Conservation (phyloP, 2,329 filamentous ascomycete genomes). For the Trichoderma koningiopsis region DNA sequence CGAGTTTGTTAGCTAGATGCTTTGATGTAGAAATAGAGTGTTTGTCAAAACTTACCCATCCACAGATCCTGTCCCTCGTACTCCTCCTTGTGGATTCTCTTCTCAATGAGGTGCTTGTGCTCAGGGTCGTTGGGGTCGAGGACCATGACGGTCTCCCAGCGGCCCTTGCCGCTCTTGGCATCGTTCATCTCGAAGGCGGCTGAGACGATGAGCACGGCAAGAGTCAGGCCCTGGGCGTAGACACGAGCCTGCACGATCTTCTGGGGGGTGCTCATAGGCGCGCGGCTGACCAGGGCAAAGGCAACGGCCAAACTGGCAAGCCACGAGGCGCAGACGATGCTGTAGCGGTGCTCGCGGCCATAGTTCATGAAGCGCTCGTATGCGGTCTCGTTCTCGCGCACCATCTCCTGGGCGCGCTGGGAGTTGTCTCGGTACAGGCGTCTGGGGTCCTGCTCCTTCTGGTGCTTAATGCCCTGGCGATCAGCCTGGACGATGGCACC, state of each 20-base stretch:
- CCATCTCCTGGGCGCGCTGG: conserved; percentile 56
- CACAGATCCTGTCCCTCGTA: conserved; percentile 91
- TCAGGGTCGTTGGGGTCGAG: conserved; percentile 79
- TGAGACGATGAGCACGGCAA: conserved; percentile 79
- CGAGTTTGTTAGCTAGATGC: conserved; percentile 26
- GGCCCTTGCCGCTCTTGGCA: conserved; percentile 71
- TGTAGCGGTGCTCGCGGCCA: conserved; percentile 80
- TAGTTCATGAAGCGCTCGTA: conserved; percentile 68
- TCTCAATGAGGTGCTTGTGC: conserved; percentile 82
- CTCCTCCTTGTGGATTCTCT: conserved; percentile 82
- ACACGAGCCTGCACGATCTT: conserved; percentile 94
- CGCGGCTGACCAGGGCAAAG: conserved; percentile 74
- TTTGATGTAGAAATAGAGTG: neutral
- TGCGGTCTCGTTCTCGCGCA: conserved; percentile 58
- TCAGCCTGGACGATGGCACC: conserved; percentile 88
- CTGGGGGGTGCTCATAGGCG: conserved; percentile 72
- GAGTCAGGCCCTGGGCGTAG: conserved; percentile 86
- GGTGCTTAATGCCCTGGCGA: conserved; percentile 64
- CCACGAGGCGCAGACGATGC: conserved; percentile 82
- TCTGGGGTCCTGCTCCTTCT: conserved; percentile 68
- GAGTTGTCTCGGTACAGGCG: conserved; percentile 66
- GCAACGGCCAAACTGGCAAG: conserved; percentile 76
- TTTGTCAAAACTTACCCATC: conserved; percentile 63
- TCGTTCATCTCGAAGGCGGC: conserved; percentile 82
- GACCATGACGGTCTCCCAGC: conserved; percentile 84